phyloP scores from a whole-genome alignment of 176 grass and related monocot genomes.

The Musa troglodytarum region DNA sequence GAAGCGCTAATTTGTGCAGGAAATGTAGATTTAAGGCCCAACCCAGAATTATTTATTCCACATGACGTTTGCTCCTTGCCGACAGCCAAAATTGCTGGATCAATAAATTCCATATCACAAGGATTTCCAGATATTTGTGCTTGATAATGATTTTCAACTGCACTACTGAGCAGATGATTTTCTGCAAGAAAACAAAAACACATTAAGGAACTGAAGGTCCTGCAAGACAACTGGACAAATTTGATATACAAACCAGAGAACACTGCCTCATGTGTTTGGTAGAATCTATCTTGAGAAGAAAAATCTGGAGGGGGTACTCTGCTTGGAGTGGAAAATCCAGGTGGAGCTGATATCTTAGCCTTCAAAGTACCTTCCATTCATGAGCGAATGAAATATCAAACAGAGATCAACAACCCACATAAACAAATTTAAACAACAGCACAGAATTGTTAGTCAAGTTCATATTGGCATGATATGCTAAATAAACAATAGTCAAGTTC shows the following conservation, averaged over 20 bases:
- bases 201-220: not conserved
- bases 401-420: not conserved
- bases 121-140: conserved; percentile 41
- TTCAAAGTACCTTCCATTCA: conserved; percentile 26
- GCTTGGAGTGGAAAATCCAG: conserved; percentile 49
- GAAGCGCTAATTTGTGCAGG: conserved; percentile 39
- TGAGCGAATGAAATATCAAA: not conserved
- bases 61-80: conserved; percentile 66
- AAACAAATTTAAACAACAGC: not conserved
- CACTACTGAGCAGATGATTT: conserved; percentile 29
- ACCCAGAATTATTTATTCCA: conserved; percentile 43
- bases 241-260: conserved; percentile 37
- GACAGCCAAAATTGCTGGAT: conserved; percentile 89
- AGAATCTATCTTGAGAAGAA: conserved; percentile 39
- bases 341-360: conserved; percentile 42
- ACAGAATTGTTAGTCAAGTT: not conserved
- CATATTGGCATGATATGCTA: not conserved
- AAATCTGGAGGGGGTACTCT: conserved; percentile 47
- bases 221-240: conserved; percentile 12
- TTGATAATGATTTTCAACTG: conserved; percentile 48
- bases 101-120: conserved; percentile 68
- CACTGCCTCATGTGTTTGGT: conserved; percentile 31
- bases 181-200: conserved; percentile 30
- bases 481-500: not conserved
- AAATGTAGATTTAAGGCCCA: conserved; percentile 44